A percentile compares a stretch with the other conserved stretches of the same genome.
phyloP scores from a whole-genome alignment of 257 asterid species.

The Oldenlandia corymbosa region DNA sequence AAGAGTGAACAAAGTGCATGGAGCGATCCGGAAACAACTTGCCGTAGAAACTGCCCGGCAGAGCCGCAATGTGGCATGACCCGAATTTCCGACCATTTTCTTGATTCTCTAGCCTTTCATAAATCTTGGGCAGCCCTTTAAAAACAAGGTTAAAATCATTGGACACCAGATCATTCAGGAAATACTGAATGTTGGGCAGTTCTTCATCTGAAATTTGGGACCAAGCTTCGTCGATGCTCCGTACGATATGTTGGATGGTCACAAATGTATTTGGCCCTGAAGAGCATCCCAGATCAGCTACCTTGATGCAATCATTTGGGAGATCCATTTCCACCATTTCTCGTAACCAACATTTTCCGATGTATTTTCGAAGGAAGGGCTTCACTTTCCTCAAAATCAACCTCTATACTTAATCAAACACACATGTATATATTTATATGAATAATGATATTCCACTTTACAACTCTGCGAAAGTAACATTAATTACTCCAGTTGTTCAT shows the following conservation, averaged over 20 bases:
- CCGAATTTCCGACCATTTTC: not conserved
- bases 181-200: not conserved
- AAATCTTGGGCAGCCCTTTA: not conserved
- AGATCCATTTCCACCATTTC: too few species aligned
- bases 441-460: too few species aligned
- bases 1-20: conserved; percentile 18
- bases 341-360: not conserved
- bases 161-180: conserved; percentile 11
- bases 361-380: conserved; percentile 3
- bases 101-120: not conserved
- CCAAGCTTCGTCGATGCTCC: not conserved
- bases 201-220: too few species aligned
- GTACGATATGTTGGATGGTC: not conserved
- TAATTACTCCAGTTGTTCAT: too few species aligned
- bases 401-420: not conserved
- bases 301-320: not conserved
- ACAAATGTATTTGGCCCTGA: conserved; percentile 19
- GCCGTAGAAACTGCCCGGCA: conserved; percentile 18
- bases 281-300: conserved; percentile 19
- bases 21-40: conserved; percentile 6
- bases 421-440: too few species aligned
- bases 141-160: conserved; percentile 14
- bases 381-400: conserved; percentile 1
- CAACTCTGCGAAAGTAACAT: too few species aligned
- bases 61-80: conserved; percentile 1